These are phyloP conservation scores for Bacidia rubella DNA, from an alignment of 495 filamentous ascomycete genomes.

Conservation along the genomic window DNA sequence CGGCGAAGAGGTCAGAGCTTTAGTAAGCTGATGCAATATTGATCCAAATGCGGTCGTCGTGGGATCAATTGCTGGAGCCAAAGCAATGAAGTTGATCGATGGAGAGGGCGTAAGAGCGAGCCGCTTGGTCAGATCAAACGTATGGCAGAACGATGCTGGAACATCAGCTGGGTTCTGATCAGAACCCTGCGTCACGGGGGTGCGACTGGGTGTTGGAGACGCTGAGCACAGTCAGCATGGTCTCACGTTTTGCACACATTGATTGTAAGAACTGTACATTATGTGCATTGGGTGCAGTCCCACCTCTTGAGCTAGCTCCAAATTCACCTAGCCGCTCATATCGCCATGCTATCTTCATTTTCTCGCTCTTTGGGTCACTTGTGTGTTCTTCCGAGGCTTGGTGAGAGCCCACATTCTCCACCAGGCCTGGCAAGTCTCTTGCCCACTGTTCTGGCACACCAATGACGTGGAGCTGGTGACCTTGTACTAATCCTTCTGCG, in stretches of 20 bases:
- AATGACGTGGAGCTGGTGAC: conserved; percentile 74
- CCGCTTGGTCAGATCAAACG: conserved; percentile 81
- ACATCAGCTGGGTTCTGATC: not conserved
- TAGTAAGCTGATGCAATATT: conserved; percentile 47
- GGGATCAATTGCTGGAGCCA: conserved; percentile 28
- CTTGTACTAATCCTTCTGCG: conserved; percentile 85
- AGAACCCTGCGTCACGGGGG: not conserved
- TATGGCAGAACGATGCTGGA: conserved; percentile 58
- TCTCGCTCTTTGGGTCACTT: conserved; percentile 15
- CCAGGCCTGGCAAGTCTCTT: conserved; percentile 65
- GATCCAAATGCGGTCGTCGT: conserved; percentile 43
- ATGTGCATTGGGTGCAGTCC: conserved; percentile 10
- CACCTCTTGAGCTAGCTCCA: conserved; percentile 43
- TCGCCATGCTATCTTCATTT: conserved; percentile 98
- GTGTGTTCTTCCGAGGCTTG: conserved; percentile 34
- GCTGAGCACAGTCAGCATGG: conserved; percentile 14
- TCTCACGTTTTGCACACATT: not conserved
- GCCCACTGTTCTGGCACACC: conserved; percentile 70
- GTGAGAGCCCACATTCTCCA: conserved; percentile 29
- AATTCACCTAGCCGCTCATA: conserved; percentile 75
- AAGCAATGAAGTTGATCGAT: conserved; percentile 44
- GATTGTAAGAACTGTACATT: not conserved
- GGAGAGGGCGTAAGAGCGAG: conserved; percentile 45
- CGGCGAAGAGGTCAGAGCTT: conserved; percentile 42
- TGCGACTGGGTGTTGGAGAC: conserved; percentile 13